A percentile compares a stretch with the other conserved stretches of the same genome.
Conservation (phyloP, 2,329 filamentous ascomycete species). For the Penicillium griseofulvum region DNA sequence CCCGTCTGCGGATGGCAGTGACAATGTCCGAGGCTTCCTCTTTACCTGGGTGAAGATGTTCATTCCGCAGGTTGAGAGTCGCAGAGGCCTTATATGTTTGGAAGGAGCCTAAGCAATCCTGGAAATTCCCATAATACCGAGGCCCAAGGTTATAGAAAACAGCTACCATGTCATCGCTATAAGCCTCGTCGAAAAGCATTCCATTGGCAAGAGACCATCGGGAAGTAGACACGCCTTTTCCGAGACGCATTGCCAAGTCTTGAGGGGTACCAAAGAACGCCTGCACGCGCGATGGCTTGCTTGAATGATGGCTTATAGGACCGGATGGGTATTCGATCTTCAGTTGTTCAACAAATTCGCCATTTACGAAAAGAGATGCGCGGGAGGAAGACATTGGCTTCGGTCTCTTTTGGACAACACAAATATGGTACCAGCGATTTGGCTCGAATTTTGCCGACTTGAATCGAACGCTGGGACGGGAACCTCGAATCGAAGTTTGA, state of each 20-base stretch:
- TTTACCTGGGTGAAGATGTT: slow-evolving; percentile 82
- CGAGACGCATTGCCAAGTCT: slow-evolving; percentile 74
- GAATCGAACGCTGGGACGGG: slow-evolving; percentile 87
- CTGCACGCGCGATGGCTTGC: slow-evolving; percentile 64
- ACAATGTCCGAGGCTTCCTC: slow-evolving; percentile 91
- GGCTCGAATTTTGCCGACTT: slow-evolving; percentile 75
- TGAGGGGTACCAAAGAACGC: slow-evolving; percentile 91
- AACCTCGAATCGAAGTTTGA: slow-evolving; percentile 86
- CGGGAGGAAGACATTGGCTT: slow-evolving; percentile 74
- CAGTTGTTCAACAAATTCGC: slow-evolving; percentile 88
- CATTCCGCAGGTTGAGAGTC: slow-evolving; percentile 83
- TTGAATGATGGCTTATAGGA: slow-evolving; percentile 62
- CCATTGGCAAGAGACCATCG: slow-evolving; percentile 88
- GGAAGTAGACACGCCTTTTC: slow-evolving; percentile 69
- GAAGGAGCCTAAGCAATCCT: slow-evolving; percentile 92
- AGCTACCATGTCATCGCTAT: slow-evolving; percentile 88
- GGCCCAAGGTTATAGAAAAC: slow-evolving; percentile 89
- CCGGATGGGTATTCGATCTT: slow-evolving; percentile 82
- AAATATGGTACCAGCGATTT: slow-evolving; percentile 88
- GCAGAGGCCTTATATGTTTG: slow-evolving; percentile 95
- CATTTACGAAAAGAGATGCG: slow-evolving; percentile 85
- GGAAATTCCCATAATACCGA: slow-evolving; percentile 91
- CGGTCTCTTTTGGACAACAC: slow-evolving; percentile 76
- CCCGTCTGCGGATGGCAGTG: slow-evolving; percentile 80
- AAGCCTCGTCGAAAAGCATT: slow-evolving; percentile 79